These are phyloP conservation scores for Malus hybrid DNA, from an alignment of 331 rosid genomes.

Conservation along the genomic window DNA sequence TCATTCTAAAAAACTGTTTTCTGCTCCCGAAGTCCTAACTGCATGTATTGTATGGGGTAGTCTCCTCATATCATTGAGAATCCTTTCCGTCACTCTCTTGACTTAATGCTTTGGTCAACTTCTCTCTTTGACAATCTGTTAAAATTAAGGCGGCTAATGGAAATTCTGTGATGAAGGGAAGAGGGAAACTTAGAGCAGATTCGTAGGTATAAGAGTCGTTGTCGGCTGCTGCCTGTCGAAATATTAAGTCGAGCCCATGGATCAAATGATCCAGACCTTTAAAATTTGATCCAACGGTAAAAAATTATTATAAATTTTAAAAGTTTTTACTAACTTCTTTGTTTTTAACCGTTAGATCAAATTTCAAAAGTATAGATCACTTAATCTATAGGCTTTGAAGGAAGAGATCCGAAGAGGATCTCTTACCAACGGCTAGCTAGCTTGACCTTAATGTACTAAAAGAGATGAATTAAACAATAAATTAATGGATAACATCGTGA, in stretches of 20 bases:
- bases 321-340: too few relatives aligned
- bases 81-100: slow-evolving; percentile 25
- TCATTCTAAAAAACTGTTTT: neutral
- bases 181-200: neutral
- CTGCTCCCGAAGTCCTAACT: slow-evolving; percentile 16
- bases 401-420: too few relatives aligned
- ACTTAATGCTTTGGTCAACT: slow-evolving; percentile 20
- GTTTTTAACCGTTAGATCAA: too few relatives aligned
- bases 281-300: too few relatives aligned
- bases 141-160: neutral
- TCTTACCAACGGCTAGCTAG: too few relatives aligned
- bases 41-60: slow-evolving; percentile 1
- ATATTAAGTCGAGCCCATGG: neutral
- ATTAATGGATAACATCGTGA: too few relatives aligned
- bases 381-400: too few relatives aligned
- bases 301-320: too few relatives aligned
- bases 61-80: slow-evolving; percentile 21
- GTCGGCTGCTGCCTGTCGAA: neutral
- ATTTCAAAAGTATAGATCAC: too few relatives aligned
- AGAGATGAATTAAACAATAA: too few relatives aligned
- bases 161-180: slow-evolving; percentile 2
- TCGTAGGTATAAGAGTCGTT: neutral
- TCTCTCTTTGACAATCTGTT: neutral
- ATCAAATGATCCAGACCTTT: too few relatives aligned
- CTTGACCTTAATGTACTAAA: neutral